Evolutionary conservation across 1,284 basidiomycete species (phyloP).

Genomic region (Trametes pubescens): DNA sequence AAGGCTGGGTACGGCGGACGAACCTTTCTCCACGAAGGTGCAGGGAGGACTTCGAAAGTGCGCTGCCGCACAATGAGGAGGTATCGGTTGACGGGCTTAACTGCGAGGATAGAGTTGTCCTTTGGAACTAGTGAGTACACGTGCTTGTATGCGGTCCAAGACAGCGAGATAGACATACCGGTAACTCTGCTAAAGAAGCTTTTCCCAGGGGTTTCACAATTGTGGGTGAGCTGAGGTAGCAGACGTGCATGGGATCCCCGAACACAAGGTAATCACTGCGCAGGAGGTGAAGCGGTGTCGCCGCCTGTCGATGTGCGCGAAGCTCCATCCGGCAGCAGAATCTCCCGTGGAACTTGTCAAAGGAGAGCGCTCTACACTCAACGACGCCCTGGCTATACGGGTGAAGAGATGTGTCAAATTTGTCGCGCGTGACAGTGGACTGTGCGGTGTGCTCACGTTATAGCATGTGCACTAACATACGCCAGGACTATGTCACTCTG

Average conservation of each 20-base stretch:
- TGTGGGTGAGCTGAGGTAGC: conserved; percentile 30
- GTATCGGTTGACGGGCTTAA: conserved; percentile 42
- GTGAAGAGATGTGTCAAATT: neutral
- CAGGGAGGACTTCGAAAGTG: conserved; percentile 39
- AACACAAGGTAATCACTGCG: conserved; percentile 38
- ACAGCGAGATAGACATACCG: conserved; percentile 6
- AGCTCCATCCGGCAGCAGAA: conserved; percentile 33
- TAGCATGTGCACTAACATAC: conserved; percentile 33
- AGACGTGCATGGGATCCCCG: conserved; percentile 38
- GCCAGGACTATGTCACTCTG: conserved; percentile 40
- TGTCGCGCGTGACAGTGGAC: neutral
- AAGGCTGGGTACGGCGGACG: conserved; percentile 27
- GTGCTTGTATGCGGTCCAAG: neutral
- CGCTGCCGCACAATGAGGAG: conserved; percentile 43
- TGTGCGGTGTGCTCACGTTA: conserved; percentile 27
- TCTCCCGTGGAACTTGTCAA: conserved; percentile 43
- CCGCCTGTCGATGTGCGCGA: conserved; percentile 28
- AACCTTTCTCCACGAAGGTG: conserved; percentile 39
- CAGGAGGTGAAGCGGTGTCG: conserved; percentile 38
- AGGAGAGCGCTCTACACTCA: conserved; percentile 33
- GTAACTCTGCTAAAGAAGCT: conserved; percentile 23
- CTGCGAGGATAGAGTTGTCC: conserved; percentile 40
- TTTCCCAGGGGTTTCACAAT: conserved; percentile 32
- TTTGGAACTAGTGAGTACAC: conserved; percentile 4
- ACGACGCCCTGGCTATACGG: conserved; percentile 23